A percentile compares a stretch with the other conserved stretches of the same genome.
phyloP scores from a whole-genome alignment of 1,139 yeast species.

The Pichia sp. region DNA sequence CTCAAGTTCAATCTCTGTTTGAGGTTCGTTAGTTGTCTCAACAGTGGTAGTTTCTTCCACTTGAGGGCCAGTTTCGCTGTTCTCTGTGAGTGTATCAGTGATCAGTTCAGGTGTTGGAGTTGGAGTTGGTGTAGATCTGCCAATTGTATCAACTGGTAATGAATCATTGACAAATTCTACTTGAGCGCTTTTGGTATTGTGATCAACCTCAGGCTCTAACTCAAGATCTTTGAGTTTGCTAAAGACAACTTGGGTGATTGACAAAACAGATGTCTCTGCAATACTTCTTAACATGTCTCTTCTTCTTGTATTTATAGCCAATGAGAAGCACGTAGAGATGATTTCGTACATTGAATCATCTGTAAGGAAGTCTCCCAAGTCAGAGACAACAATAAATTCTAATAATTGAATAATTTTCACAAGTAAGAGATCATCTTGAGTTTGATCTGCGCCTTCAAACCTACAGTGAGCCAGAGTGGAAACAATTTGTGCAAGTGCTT shows the following conservation, averaged over 20 bases:
- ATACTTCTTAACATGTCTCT: slow-evolving; percentile 84
- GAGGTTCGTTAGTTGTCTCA: not conserved
- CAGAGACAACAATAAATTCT: slow-evolving; percentile 62
- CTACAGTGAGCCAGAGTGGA: slow-evolving; percentile 89
- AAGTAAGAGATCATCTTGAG: slow-evolving; percentile 86
- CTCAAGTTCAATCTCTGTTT: not conserved
- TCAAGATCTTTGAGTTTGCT: slow-evolving; percentile 49
- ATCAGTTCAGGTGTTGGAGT: not conserved
- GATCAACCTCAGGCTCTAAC: slow-evolving; percentile 24
- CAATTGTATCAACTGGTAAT: slow-evolving; percentile 27
- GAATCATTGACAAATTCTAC: slow-evolving; percentile 22
- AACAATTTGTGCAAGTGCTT: slow-evolving; percentile 51
- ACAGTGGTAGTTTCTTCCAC: too few species aligned
- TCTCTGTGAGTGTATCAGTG: too few species aligned
- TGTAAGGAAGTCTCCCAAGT: slow-evolving; percentile 55
- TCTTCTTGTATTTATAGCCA: slow-evolving; percentile 90
- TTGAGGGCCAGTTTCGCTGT: too few species aligned
- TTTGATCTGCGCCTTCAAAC: slow-evolving; percentile 92
- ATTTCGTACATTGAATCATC: slow-evolving; percentile 86
- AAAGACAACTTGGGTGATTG: slow-evolving; percentile 66
- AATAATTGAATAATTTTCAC: slow-evolving; percentile 73
- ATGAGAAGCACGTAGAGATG: slow-evolving; percentile 81
- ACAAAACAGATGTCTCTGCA: slow-evolving; percentile 79
- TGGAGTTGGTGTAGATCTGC: slow-evolving; percentile 21
- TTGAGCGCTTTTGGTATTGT: slow-evolving; percentile 24